phyloP scores from a whole-genome alignment of 140 eudicot genomes.

The Senecio squalidus region DNA sequence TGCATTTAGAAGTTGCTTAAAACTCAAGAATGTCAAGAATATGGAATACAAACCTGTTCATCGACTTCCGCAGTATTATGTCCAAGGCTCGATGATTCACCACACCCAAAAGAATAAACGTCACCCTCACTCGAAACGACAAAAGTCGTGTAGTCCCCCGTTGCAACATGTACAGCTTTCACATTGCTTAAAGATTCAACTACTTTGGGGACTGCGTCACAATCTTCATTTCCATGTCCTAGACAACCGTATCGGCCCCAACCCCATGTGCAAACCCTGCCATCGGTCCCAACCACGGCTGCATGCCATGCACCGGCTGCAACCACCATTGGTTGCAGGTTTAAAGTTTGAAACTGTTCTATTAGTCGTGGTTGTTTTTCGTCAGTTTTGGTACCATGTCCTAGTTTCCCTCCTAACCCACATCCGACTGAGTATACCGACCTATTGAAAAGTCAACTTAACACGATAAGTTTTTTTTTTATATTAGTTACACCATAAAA shows the following conservation, averaged over 20 bases:
- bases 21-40: background rate
- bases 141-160: constrained; percentile 96
- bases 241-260: constrained; percentile 96
- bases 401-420: constrained; percentile 95
- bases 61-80: constrained; percentile 54
- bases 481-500: too few species aligned
- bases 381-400: constrained; percentile 74
- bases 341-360: constrained; percentile 68
- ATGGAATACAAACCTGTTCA: constrained; percentile 44
- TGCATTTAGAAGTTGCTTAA: background rate
- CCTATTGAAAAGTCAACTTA: constrained; percentile 34
- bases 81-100: constrained; percentile 85
- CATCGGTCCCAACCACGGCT: constrained; percentile 91
- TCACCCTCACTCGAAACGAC: constrained; percentile 80
- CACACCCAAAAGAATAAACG: constrained; percentile 90
- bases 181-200: constrained; percentile 67
- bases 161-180: constrained; percentile 92
- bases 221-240: constrained; percentile 96
- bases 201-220: constrained; percentile 82
- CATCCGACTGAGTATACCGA: constrained; percentile 97
- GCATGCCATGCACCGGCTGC: constrained; percentile 99
- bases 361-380: constrained; percentile 86
- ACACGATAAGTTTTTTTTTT: background rate
- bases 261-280: constrained; percentile 98
- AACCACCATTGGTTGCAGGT: constrained; percentile 80